Percentiles rank a stretch among this genome's conserved stretches.
Evolutionary conservation across 495 filamentous ascomycete genomes (phyloP).

Genomic region (Penicillium goetzii): DNA sequence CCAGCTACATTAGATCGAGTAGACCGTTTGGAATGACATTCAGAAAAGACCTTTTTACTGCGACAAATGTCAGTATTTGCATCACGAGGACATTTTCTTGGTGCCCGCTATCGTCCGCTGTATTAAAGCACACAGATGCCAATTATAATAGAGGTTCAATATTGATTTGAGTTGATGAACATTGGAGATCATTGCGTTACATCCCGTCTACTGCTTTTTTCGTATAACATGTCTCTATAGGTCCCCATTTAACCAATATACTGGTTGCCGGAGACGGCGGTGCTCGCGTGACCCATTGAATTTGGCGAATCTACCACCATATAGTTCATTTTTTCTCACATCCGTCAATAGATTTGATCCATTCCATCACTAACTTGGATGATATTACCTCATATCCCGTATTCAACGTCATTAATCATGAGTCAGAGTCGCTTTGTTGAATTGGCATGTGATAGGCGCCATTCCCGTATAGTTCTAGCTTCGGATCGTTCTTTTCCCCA

Average conservation of each 20-base stretch:
- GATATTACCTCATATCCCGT: not conserved
- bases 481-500: conserved; percentile 2
- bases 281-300: not conserved
- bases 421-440: conserved; percentile 8
- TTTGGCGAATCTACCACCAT: not conserved
- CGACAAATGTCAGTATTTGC: no score
- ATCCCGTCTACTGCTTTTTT: not conserved
- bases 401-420: not conserved
- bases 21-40: no score
- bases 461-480: conserved; percentile 2
- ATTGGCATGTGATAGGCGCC: conserved; percentile 8
- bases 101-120: no score
- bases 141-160: not conserved
- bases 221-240: not conserved
- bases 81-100: no score
- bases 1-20: no score
- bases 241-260: not conserved
- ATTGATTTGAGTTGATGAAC: not conserved
- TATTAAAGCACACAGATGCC: no score
- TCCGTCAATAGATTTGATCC: not conserved
- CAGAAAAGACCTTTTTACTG: no score
- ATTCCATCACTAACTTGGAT: not conserved
- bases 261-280: not conserved
- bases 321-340: not conserved
- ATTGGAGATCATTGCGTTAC: not conserved